Conservation (phyloP, 257 asterid genomes). For the Phtheirospermum japonicum region DNA sequence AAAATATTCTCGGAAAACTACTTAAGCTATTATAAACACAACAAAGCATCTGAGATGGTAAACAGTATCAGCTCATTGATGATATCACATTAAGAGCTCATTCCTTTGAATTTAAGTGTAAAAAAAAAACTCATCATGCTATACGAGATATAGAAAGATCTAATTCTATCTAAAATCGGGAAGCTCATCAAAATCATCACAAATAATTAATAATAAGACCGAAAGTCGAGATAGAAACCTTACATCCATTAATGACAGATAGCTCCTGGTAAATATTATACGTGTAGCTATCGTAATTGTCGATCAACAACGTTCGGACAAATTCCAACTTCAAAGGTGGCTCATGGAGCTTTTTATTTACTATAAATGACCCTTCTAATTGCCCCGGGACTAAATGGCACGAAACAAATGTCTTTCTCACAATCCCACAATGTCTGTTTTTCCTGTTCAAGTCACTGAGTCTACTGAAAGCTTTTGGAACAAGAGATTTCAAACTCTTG, state of each 20-base stretch:
- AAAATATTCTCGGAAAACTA: no score
- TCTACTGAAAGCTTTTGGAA: constrained; percentile 41
- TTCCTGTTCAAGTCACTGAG: constrained; percentile 37
- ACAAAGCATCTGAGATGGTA: no score
- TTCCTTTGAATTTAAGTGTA: background rate
- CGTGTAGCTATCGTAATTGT: constrained; percentile 95
- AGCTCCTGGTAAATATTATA: constrained; percentile 94
- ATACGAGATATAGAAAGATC: background rate
- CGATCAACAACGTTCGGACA: constrained; percentile 81
- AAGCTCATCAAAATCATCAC: background rate
- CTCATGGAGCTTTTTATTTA: constrained; percentile 47
- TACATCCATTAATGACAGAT: constrained; percentile 81
- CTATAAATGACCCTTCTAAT: constrained; percentile 52
- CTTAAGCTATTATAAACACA: no score
- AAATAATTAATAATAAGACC: background rate
- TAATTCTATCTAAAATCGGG: background rate
- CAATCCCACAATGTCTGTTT: constrained; percentile 28
- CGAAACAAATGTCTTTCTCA: constrained; percentile 44
- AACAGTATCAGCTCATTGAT: no score
- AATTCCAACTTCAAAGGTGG: constrained; percentile 47
- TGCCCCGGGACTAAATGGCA: constrained; percentile 61
- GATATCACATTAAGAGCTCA: no score
- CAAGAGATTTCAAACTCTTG: constrained; percentile 36
- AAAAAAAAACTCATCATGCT: background rate
- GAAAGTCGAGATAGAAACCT: constrained; percentile 29